A percentile compares a stretch with the other conserved stretches of the same genome.
phyloP scores from a whole-genome alignment of 352 stramenopile species.

The Globisporangium acanthophoron region DNA sequence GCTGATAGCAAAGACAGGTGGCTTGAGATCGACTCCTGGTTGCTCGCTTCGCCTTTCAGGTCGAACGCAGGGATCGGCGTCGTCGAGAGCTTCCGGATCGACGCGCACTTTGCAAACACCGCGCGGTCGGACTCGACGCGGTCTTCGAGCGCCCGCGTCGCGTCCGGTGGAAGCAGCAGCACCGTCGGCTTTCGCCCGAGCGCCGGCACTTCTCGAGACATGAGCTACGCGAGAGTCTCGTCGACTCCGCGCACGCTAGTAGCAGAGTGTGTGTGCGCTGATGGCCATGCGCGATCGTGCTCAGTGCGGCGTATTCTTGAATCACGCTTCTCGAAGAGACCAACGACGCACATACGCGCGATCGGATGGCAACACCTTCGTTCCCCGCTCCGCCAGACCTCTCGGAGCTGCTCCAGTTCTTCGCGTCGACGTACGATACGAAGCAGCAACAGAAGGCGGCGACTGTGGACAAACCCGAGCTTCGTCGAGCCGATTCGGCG shows the following conservation, averaged over 20 bases:
- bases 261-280: too few species aligned
- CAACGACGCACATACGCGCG: not conserved
- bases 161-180: not conserved
- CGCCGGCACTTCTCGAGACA: slow-evolving; percentile 1
- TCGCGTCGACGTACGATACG: slow-evolving; percentile 8
- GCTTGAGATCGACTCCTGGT: slow-evolving; percentile 9
- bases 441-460: not conserved
- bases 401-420: slow-evolving; percentile 44
- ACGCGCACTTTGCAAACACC: slow-evolving; percentile 35
- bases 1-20: not conserved
- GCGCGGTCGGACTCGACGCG: slow-evolving; percentile 21
- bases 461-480: not conserved
- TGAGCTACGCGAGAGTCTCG: too few species aligned
- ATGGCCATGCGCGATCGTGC: too few species aligned
- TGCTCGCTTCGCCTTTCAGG: not conserved
- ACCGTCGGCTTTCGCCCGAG: not conserved
- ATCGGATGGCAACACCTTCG: slow-evolving; percentile 10
- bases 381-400: slow-evolving; percentile 37
- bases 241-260: too few species aligned
- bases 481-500: not conserved
- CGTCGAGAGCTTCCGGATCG: slow-evolving; percentile 21
- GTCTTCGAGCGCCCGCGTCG: slow-evolving; percentile 9
- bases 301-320: too few species aligned
- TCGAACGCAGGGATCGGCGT: slow-evolving; percentile 5
- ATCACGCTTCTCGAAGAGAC: not conserved